Percentiles rank a stretch among this genome's conserved stretches.
Evolutionary conservation across 2,329 filamentous ascomycete genomes (phyloP).

Genomic region (Fusarium palustre): DNA sequence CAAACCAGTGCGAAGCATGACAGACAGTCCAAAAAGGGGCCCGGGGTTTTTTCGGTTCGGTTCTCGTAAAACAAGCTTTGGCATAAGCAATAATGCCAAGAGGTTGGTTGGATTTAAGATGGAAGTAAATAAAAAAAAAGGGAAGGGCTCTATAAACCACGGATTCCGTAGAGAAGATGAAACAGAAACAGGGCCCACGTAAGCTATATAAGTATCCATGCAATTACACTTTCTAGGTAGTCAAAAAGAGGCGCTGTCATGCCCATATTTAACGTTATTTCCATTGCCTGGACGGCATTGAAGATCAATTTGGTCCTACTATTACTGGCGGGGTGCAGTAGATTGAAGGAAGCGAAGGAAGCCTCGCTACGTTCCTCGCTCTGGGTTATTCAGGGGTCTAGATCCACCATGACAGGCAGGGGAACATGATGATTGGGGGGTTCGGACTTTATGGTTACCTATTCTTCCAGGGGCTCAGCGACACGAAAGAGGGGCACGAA

Average conservation of each 20-base stretch:
- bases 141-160: not conserved
- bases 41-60: not conserved
- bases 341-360: slow-evolving; percentile 7
- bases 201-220: not conserved
- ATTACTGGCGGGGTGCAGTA: not conserved
- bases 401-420: not conserved
- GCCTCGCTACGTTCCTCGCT: not conserved
- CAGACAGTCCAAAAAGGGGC: not conserved
- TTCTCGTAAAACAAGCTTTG: not conserved
- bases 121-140: not conserved
- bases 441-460: not conserved
- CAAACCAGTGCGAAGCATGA: slow-evolving; percentile 10
- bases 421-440: not conserved
- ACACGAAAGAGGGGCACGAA: not conserved
- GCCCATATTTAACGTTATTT: slow-evolving; percentile 1
- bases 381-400: not conserved
- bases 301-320: not conserved
- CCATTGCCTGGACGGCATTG: not conserved
- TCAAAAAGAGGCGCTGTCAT: slow-evolving; percentile 1
- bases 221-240: not conserved
- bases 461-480: not conserved
- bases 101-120: not conserved
- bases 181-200: not conserved
- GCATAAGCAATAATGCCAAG: slow-evolving; percentile 6
- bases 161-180: not conserved